A percentile compares a stretch with the other conserved stretches of the same genome.
These are phyloP conservation scores for Huntiella moniliformis DNA, from an alignment of 2,329 filamentous ascomycete species.

Conservation along the genomic window DNA sequence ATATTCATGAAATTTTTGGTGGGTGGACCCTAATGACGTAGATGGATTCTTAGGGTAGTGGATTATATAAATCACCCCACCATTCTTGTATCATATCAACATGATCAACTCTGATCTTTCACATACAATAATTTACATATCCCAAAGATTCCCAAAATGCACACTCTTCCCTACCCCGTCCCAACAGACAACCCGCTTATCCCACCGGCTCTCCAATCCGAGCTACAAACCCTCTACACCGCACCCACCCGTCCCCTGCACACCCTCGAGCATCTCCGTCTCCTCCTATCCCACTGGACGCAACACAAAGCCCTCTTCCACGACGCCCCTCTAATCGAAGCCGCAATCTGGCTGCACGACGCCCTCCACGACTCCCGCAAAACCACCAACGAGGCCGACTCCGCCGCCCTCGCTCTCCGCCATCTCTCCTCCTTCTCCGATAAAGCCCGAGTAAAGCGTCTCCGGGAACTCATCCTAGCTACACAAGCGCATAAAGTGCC, in stretches of 20 bases:
- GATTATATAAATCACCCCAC: no score
- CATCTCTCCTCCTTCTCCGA: neutral
- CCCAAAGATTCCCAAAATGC: no score
- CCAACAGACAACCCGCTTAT: conserved; percentile 2
- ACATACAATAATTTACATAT: no score
- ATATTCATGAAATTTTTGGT: no score
- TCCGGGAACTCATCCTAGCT: conserved; percentile 7
- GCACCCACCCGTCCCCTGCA: conserved; percentile 4
- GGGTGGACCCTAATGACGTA: no score
- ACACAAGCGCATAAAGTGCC: conserved; percentile 7
- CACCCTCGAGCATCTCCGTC: conserved; percentile 7
- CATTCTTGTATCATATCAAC: no score
- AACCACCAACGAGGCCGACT: conserved; percentile 17
- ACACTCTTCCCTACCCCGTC: no score
- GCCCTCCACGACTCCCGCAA: conserved; percentile 8
- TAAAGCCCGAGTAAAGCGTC: conserved; percentile 4
- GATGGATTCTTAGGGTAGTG: no score
- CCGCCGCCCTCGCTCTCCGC: conserved; percentile 14
- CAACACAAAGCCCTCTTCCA: conserved; percentile 4
- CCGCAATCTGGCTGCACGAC: conserved; percentile 11
- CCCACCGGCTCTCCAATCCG: neutral
- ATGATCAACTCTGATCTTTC: no score
- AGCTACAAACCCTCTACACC: conserved; percentile 5
- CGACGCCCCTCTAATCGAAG: conserved; percentile 8
- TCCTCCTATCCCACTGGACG: conserved; percentile 2